These are phyloP conservation scores for Carallia pectinifolia DNA, from an alignment of 345 rosid species.

Conservation along the genomic window DNA sequence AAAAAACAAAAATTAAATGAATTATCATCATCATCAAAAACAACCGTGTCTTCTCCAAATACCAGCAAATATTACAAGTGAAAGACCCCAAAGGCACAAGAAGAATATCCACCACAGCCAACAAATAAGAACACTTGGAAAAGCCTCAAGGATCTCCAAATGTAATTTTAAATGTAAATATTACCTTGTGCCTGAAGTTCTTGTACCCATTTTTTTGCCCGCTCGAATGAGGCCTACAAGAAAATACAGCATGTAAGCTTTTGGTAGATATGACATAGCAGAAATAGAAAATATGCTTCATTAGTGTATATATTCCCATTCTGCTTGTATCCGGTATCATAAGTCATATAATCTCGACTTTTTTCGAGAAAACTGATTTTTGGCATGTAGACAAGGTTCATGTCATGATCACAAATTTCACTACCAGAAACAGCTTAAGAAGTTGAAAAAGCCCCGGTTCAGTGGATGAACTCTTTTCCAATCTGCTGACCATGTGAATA, in stretches of 20 bases:
- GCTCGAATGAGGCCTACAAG: conserved; percentile 81
- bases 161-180: conserved; percentile 1
- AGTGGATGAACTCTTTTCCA: too few species aligned
- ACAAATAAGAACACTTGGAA: not conserved
- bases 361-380: too few species aligned
- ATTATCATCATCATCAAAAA: not conserved
- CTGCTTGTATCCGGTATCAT: not conserved
- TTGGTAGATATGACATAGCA: not conserved
- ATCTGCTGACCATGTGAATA: too few species aligned
- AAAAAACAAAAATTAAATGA: not conserved
- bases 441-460: too few species aligned
- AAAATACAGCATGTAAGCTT: not conserved
- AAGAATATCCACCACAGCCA: not conserved
- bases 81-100: not conserved
- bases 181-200: conserved; percentile 96
- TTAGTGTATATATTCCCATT: not conserved
- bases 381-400: too few species aligned
- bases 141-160: not conserved
- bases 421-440: too few species aligned
- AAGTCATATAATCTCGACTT: too few species aligned
- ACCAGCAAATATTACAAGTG: not conserved
- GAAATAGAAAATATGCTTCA: not conserved
- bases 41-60: not conserved
- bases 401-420: too few species aligned
- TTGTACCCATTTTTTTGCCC: conserved; percentile 98